Base-by-base conservation (phyloP, 331 rosid genomes). In the Erythrophleum ivorense region DNA sequence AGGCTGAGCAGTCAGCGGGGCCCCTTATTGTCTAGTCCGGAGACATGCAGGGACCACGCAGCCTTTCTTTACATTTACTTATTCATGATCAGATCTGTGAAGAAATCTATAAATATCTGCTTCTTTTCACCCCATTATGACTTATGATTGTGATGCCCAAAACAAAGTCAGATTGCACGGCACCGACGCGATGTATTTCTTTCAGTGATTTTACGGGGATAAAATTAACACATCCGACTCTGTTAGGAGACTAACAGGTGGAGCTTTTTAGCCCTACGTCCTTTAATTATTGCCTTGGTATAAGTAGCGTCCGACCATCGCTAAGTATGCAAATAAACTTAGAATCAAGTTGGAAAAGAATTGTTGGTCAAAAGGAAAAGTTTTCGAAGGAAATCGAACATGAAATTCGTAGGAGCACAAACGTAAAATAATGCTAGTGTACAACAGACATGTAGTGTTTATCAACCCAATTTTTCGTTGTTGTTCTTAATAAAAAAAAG, bases 1-100 rank as follows among this genome's bases (percentile, higher is more conserved):
- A 14, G 70, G 45, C 45, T 31, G 71, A 7, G 48, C 14, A 16
- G 80, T 48, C 73, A 36, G 81, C 62, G 36, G 85, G 85, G 75
- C 83, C 86, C 81, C 78, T 40, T 55, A 33, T 55, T 77, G 80
- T 78, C 81, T 80, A 60, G 73, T 83, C 68, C 45, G 83, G 78
- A 31, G 73, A 79, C 85, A 38, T 72, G 43, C 31, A 13, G 80
- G 80, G 84, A 74, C 87, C 87, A 74, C 84, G 0, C n/a, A 1
- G 29, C 55, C 45, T 63, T 84, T 33, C 40, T 80, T 41, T 59
- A 21, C 31, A 9, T 66, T 49, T 74, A 40, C 16, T 16, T 55
- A 67, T 63, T 55, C 55, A 5, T 59, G 1, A 29, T 72, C 68
- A 53, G 50, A 77, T 31, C 21, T 9, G 29, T 9, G 3, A 69